These are phyloP conservation scores for Geum urbanum DNA, from an alignment of 306 rosid genomes.

Conservation along the genomic window DNA sequence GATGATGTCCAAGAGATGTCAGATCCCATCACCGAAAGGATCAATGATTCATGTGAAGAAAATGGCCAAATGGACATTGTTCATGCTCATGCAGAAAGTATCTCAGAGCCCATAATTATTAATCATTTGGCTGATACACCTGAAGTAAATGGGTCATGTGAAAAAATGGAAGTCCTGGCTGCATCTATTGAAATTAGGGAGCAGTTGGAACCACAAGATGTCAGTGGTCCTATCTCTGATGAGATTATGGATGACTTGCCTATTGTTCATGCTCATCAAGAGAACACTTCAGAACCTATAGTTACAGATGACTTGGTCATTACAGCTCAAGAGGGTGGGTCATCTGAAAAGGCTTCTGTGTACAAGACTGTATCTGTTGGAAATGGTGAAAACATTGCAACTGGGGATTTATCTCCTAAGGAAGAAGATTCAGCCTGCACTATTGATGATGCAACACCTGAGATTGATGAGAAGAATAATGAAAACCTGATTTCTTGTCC, in stretches of 20 bases:
- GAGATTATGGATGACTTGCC: conserved; percentile 22
- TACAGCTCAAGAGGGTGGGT: conserved; percentile 17
- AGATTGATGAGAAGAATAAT: conserved; percentile 10
- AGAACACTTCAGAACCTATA: conserved; percentile 20
- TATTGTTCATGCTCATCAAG: conserved; percentile 16
- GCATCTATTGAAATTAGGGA: conserved; percentile 11
- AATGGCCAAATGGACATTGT: background rate
- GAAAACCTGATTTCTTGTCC: conserved; percentile 19
- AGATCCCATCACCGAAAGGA: background rate
- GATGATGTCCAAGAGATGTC: background rate
- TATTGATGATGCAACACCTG: conserved; percentile 19
- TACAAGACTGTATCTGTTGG: conserved; percentile 1
- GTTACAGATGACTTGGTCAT: conserved; percentile 19
- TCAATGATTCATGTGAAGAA: background rate
- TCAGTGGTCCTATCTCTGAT: conserved; percentile 13
- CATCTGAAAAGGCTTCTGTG: conserved; percentile 16
- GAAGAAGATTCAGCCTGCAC: conserved; percentile 14
- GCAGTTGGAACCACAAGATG: conserved; percentile 16
- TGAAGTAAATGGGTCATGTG: conserved; percentile 16
- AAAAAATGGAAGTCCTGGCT: conserved; percentile 10
- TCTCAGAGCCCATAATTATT: conserved; percentile 11
- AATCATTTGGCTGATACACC: conserved; percentile 21
- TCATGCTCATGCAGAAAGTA: conserved; percentile 18
- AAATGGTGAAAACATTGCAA: conserved; percentile 21
- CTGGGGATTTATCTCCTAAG: conserved; percentile 7